Evolutionary conservation across 169 alveolate genomes (phyloP).

Genomic region (Miamiensis avidus): DNA sequence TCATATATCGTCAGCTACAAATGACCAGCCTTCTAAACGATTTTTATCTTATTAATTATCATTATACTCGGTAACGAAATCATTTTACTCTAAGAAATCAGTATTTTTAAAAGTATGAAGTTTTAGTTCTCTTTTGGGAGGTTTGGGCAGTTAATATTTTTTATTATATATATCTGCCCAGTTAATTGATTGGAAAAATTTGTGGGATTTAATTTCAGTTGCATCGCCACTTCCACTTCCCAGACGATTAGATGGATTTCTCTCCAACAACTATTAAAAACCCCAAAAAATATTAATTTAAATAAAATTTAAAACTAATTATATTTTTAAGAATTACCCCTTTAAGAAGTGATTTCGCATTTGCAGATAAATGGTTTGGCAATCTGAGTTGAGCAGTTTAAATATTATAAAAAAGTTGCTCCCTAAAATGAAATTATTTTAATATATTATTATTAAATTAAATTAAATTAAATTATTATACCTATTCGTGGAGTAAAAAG

Average conservation of each 20-base stretch:
- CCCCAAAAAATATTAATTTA: neutral
- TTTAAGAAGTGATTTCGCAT: slow-evolving; percentile 53
- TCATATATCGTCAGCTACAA: neutral
- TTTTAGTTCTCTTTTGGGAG: neutral
- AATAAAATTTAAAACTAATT: neutral
- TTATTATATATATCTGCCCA: slow-evolving; percentile 63
- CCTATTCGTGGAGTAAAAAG: slow-evolving; percentile 70
- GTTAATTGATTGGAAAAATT: slow-evolving; percentile 65
- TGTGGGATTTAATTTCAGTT: slow-evolving; percentile 71
- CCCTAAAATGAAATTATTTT: slow-evolving; percentile 25
- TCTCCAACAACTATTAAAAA: slow-evolving; percentile 51
- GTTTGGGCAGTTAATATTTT: neutral
- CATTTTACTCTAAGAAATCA: neutral
- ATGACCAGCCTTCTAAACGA: neutral
- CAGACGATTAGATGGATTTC: slow-evolving; percentile 73
- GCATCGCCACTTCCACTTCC: slow-evolving; percentile 79
- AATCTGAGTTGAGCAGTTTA: slow-evolving; percentile 60
- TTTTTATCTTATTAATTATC: neutral
- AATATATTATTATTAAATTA: neutral
- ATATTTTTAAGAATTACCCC: slow-evolving; percentile 33
- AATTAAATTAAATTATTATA: neutral
- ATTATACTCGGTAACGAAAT: neutral
- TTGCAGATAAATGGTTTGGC: slow-evolving; percentile 61
- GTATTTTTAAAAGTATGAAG: neutral
- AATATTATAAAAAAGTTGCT: slow-evolving; percentile 69